Base-by-base conservation (phyloP, 2,329 filamentous ascomycete genomes). In the Fusarium hainanense region DNA sequence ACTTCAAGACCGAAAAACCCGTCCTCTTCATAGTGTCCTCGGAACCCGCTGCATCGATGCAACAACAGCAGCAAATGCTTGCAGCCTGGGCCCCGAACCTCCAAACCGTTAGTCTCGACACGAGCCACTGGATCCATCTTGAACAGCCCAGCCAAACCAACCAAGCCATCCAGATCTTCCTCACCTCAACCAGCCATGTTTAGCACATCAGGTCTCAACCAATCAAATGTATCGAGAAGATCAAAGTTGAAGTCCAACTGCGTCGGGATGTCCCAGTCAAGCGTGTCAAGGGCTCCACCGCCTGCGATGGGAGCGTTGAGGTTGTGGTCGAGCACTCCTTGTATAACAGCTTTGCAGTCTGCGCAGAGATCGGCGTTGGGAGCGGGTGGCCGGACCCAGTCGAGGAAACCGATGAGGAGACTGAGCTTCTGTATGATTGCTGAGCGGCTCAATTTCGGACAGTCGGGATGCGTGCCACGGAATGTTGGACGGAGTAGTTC, bases 341-440 rank as follows among this genome's bases (percentile, higher is more conserved):
- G 81, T 46, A 87, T 85, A n/a, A 85, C 79, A 4, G 77, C 77
- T 59, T 83, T 83, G 73, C 82, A 84, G 21, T 82, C 77, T 20
- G 73, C 76, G 68, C 84, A 86, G 8, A 87, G 75, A n/a, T 82
- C 79, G 8, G 81, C 82, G 32, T 87, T 87, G 3, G 84, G 83
- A 0, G 82, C 82, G 3, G 80, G 79, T 0, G 83, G 83, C 6
- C 79, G 78, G 2, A 87, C 78, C 85, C 85, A 87, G 54, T 85
- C 83, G 13, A 87, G 77, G 57, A 86, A 87, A 0, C 83, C 84
- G 4, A 85, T 80, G 0, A 87, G 76, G 2, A 87, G 80, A 60
- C 82, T 85, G 3, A 87, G 78, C 56, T 87, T 84, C 66, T 86
- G 84, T 34, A 86, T 82, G 11, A 87, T 84, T 42, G 79, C 81